Evolutionary conservation across 768 basidiomycete species (phyloP).

Genomic region (Russula olivacea): DNA sequence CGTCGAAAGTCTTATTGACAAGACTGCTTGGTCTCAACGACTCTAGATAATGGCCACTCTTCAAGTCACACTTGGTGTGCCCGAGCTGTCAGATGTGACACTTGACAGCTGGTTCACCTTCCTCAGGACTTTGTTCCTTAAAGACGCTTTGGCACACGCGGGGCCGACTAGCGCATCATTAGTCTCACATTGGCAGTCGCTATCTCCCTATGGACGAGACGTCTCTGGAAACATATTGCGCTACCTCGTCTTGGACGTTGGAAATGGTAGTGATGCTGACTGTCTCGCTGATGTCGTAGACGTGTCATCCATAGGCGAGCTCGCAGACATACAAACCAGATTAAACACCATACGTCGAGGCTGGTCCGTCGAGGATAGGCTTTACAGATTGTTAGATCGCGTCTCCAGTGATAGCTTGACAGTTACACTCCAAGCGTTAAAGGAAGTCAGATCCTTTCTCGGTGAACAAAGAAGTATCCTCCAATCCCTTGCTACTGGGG

Average conservation of each 20-base stretch:
- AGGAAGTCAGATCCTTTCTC: constrained; percentile 70
- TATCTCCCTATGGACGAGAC: constrained; percentile 47
- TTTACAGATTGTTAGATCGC: constrained; percentile 68
- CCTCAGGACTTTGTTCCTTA: constrained; percentile 55
- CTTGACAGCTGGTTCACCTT: constrained; percentile 78
- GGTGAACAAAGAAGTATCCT: constrained; percentile 46
- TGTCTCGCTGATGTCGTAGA: constrained; percentile 78
- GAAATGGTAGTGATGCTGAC: constrained; percentile 40
- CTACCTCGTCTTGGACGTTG: constrained; percentile 63
- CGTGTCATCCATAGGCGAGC: constrained; percentile 63
- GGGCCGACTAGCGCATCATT: constrained; percentile 85
- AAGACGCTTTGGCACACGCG: constrained; percentile 76
- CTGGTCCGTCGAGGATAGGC: constrained; percentile 48
- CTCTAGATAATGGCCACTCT: constrained; percentile 90
- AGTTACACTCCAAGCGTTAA: constrained; percentile 65
- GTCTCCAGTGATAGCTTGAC: constrained; percentile 72
- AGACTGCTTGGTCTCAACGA: constrained; percentile 16
- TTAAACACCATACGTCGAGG: constrained; percentile 42
- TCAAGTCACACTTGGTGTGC: constrained; percentile 77
- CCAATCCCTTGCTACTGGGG: constrained; percentile 65
- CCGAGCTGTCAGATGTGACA: constrained; percentile 71
- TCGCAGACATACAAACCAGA: constrained; percentile 39
- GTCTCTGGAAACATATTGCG: constrained; percentile 56
- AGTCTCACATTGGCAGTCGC: constrained; percentile 65
- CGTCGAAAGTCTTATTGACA: background rate